Evolutionary conservation across 768 basidiomycete species (phyloP), one percentile per base, ranked within the genome.

Genomic region (Piloderma croceum): DNA sequence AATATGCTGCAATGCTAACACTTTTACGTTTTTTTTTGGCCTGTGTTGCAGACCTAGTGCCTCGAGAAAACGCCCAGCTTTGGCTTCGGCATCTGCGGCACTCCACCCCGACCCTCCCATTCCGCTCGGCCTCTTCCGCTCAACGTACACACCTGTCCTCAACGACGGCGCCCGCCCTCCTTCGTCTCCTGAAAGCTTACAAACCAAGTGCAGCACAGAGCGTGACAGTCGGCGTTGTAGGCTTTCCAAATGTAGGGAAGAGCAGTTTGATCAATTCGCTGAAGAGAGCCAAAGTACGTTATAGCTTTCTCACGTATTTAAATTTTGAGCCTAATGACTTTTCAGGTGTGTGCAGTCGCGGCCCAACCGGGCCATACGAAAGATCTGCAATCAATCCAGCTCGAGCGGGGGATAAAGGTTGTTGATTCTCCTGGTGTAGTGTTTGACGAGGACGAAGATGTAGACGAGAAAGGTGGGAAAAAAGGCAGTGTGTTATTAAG

Each of bases 371-470:
- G 94, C 3, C 90, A 92, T 54, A 98, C 94, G 6, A 87, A 88
- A 44, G 86, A 90, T 21, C 68, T 96, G 13, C 93, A 99, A 62
- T 88, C 87, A 6, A 66, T 98, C 5, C 89, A 90, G 46, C 71
- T 99, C 3, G 94, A 98, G 59, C 87, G 91, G 32, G 91, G 92
- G 1, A 74, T 99, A 54, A 80, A 83, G 41, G 83, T 98, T 24
- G 74, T 98, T 5, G 96, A 98, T 62, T 97, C 92, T 25, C 94
- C 96, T 1, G 96, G 94, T 45, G 91, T 98, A n/a, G 87, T 99
- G 2, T 90, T 96, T 50, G 90, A 92, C 45, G 88, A 90, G 41
- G 80, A 86, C 42, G 73, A 80, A 35, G 57, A 70, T 67, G 48
- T 75, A 61, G 61, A 62, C 33, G 65, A 59, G 18, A 79, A 77